A percentile compares a stretch with the other conserved stretches of the same genome.
These are phyloP conservation scores for Mortierella sp. DNA, from an alignment of 371 early-diverging fungal genomes.

Conservation along the genomic window DNA sequence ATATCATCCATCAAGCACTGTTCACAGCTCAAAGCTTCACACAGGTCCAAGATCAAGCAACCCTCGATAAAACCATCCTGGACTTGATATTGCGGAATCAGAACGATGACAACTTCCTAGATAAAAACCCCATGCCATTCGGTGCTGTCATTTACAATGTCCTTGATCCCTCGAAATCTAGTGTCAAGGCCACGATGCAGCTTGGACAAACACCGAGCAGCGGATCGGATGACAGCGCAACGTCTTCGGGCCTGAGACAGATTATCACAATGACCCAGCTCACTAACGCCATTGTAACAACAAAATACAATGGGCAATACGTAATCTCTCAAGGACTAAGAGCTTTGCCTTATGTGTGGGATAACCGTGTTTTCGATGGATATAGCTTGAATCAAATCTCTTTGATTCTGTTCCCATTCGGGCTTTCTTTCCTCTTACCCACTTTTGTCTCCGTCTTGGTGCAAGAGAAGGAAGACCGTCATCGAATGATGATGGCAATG, in stretches of 20 bases:
- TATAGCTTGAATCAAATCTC: conserved; percentile 14
- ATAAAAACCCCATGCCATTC: conserved; percentile 24
- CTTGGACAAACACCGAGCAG: conserved; percentile 6
- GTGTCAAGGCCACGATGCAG: conserved; percentile 43
- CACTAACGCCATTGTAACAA: conserved; percentile 32
- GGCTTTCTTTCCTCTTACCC: conserved; percentile 76
- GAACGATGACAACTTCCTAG: background rate
- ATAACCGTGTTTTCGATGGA: conserved; percentile 8
- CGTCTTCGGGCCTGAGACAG: conserved; percentile 27
- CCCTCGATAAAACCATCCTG: conserved; percentile 15
- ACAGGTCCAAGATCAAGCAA: conserved; percentile 3
- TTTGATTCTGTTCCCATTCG: conserved; percentile 33
- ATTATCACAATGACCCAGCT: conserved; percentile 40
- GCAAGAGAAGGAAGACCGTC: conserved; percentile 77
- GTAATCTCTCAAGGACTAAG: conserved; percentile 41
- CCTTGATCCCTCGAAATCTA: conserved; percentile 7
- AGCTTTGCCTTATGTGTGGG: conserved; percentile 30
- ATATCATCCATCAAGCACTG: too few species aligned
- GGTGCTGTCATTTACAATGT: conserved; percentile 24
- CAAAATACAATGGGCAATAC: conserved; percentile 32
- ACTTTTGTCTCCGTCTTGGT: conserved; percentile 77
- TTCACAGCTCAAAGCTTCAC: conserved; percentile 17
- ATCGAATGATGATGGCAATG: conserved; percentile 82
- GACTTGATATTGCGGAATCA: background rate
- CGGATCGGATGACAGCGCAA: background rate